Evolutionary conservation across 441 rosid species (phyloP), one percentile per base, ranked within the genome.

Genomic region (California macrophylla): DNA sequence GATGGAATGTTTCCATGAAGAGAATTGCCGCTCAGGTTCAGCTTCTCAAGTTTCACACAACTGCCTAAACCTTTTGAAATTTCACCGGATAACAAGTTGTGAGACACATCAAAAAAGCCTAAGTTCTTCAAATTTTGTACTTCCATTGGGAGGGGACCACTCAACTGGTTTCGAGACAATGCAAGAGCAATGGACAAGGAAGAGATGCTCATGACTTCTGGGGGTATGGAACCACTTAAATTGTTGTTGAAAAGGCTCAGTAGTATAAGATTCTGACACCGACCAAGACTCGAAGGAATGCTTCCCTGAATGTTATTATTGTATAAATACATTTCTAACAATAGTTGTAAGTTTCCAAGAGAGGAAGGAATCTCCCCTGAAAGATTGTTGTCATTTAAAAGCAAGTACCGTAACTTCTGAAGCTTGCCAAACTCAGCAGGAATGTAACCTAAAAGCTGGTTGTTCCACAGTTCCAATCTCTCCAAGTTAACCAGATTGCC

Each of bases 1-100:
- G 25, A 7, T 0, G 82, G 81, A 36, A 75, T 72, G 0, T 40
- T 24, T 12, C 80, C 80, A 3, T 69, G 60, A 29, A 82, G 74
- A 7, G 16, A 68, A 29, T 82, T 82, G 0, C 72, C 78, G 9
- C 62, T 54, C 20, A 82, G 6, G 18, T 40, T 13, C 7, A 79
- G 70, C 4, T 6, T 0, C 34, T 69, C 70, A 58, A 82, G 47
- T 0, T 25, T 28, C 3, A 15, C 10, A 58, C 83, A 77, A 12
- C 45, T 23, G 9, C 72, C 72, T n/a, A 76, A 25, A 0, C 29
- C 69, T 28, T 26, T 21, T 0, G 78, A 82, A 72, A 81, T 78
- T 10, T n/a, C 40, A n/a, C 81, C 73, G 0, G 75, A 62, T 3
- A 78, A 34, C 18, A 9, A 20, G 60, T 81, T 81, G 1, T 69